A percentile compares a stretch with the other conserved stretches of the same genome.
Evolutionary conservation across 768 basidiomycete genomes (phyloP).

Genomic region (Royoungia palumana): DNA sequence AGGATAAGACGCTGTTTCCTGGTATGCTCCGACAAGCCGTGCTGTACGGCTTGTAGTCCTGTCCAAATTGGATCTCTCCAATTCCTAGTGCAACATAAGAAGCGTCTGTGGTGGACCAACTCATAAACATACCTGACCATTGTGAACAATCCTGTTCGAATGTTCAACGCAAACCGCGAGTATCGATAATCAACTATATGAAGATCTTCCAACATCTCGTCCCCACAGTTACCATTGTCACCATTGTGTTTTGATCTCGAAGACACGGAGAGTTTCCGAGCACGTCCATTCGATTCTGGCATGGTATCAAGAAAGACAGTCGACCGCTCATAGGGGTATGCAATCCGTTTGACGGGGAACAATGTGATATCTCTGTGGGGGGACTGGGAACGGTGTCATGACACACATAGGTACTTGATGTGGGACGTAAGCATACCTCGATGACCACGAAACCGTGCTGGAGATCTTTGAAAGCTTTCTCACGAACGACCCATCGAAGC

Average conservation of each 20-base stretch:
- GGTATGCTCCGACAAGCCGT: conserved; percentile 53
- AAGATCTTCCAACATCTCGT: conserved; percentile 47
- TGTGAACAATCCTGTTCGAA: conserved; percentile 73
- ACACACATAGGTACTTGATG: conserved; percentile 10
- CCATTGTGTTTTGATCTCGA: conserved; percentile 32
- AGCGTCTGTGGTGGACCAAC: background rate
- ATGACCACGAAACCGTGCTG: conserved; percentile 77
- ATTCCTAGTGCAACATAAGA: conserved; percentile 49
- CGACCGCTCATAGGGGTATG: conserved; percentile 74
- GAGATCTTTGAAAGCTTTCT: conserved; percentile 77
- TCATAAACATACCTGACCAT: conserved; percentile 63
- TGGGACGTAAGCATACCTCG: conserved; percentile 58
- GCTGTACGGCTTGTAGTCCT: conserved; percentile 55
- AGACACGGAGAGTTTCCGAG: conserved; percentile 20
- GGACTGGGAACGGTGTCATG: conserved; percentile 56
- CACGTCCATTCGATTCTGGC: conserved; percentile 28
- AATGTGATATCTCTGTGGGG: conserved; percentile 79
- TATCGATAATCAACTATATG: conserved; percentile 88
- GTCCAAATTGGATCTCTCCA: conserved; percentile 86
- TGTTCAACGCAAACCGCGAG: conserved; percentile 85
- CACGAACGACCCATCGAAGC: conserved; percentile 82
- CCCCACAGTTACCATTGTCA: conserved; percentile 27
- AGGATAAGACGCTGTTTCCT: conserved; percentile 65
- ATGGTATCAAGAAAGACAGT: conserved; percentile 65
- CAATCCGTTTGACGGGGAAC: conserved; percentile 62